phyloP scores from a whole-genome alignment of 1,284 basidiomycete genomes.

The Marasmius sp. region DNA sequence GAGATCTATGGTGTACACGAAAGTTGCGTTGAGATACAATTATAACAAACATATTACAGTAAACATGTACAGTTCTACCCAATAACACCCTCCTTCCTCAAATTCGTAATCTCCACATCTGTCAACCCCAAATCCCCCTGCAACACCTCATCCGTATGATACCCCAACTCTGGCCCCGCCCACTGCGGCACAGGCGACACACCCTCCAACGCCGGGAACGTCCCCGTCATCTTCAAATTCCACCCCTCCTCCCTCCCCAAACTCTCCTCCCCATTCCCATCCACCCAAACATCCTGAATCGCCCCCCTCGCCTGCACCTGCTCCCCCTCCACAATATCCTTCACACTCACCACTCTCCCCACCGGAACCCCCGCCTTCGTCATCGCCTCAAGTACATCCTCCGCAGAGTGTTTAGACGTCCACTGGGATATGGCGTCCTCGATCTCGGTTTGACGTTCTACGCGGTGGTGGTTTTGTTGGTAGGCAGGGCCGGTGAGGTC shows the following conservation, averaged over 20 bases:
- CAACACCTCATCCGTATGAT: conserved; percentile 63
- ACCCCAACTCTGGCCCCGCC: conserved; percentile 67
- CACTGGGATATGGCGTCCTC: conserved; percentile 60
- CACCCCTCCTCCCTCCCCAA: conserved; percentile 40
- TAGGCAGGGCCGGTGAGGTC: conserved; percentile 59
- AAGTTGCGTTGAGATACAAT: too few species aligned
- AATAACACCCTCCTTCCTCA: conserved; percentile 49
- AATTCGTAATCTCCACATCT: conserved; percentile 37
- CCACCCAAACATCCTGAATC: conserved; percentile 59
- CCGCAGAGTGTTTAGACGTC: conserved; percentile 46
- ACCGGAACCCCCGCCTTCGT: conserved; percentile 54
- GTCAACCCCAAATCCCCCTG: conserved; percentile 47
- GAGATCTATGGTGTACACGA: too few species aligned
- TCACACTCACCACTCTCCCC: conserved; percentile 59
- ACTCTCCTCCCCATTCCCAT: conserved; percentile 19
- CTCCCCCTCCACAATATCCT: conserved; percentile 58
- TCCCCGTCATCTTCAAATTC: conserved; percentile 65
- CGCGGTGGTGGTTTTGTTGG: conserved; percentile 62
- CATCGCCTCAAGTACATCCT: conserved; percentile 44
- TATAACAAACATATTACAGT: too few species aligned
- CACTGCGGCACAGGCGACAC: conserved; percentile 56
- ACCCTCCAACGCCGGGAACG: conserved; percentile 60
- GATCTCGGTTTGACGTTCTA: conserved; percentile 56
- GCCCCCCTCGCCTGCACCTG: conserved; percentile 56
- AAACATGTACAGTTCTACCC: conserved; percentile 18